phyloP scores from a whole-genome alignment of 1,284 basidiomycete genomes.

The Earliella scabrosa region DNA sequence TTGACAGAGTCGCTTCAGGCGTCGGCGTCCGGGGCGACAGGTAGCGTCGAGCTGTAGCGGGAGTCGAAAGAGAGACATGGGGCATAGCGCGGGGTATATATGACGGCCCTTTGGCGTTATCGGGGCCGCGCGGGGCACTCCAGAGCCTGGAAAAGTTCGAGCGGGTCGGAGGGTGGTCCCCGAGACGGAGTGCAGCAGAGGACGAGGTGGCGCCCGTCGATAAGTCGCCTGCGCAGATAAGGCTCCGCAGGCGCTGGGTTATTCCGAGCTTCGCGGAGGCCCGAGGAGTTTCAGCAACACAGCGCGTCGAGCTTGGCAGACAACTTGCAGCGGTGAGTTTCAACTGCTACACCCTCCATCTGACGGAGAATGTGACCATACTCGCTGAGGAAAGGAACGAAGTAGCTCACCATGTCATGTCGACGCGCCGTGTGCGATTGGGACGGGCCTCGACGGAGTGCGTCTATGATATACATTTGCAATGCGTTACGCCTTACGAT shows the following conservation, averaged over 20 bases:
- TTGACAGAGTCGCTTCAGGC: not conserved
- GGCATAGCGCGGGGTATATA: conserved; percentile 6
- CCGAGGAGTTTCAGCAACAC: not conserved
- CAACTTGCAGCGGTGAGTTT: no score
- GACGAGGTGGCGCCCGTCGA: conserved; percentile 6
- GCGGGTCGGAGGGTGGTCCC: no score
- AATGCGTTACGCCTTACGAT: not conserved
- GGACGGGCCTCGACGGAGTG: no score
- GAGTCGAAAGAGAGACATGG: not conserved
- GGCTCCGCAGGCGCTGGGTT: not conserved
- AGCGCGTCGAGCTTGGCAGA: no score
- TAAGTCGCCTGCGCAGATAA: conserved; percentile 19
- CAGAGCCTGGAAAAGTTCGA: conserved; percentile 20
- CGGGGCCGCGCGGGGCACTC: conserved; percentile 2
- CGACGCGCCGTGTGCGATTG: no score
- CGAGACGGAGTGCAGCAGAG: not conserved
- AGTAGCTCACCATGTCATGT: no score
- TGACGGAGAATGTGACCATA: no score
- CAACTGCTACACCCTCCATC: no score
- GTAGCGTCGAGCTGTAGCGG: not conserved
- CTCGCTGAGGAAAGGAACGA: no score
- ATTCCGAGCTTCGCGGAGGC: conserved; percentile 1
- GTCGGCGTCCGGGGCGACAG: not conserved
- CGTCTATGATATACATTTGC: no score
- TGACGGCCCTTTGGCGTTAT: conserved; percentile 2